Evolutionary conservation across 352 stramenopile species (phyloP).

Genomic region (Phytophthora hybrid): DNA sequence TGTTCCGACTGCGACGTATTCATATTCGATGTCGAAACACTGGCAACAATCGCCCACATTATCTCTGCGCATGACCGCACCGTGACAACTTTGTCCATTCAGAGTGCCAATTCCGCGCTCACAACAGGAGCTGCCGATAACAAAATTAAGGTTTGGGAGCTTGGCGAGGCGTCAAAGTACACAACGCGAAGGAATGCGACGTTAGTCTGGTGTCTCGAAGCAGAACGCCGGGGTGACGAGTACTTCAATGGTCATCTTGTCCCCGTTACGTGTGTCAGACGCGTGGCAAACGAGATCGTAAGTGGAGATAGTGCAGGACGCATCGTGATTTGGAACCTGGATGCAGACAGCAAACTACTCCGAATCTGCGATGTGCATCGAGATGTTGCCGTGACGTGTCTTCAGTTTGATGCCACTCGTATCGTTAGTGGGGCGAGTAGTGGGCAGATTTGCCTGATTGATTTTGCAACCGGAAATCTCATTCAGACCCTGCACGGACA

Average conservation of each 20-base stretch:
- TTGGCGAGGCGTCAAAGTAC: slow-evolving; percentile 34
- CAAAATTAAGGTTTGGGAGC: slow-evolving; percentile 71
- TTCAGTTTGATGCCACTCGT: slow-evolving; percentile 82
- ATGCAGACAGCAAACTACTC: slow-evolving; percentile 68
- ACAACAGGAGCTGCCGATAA: slow-evolving; percentile 69
- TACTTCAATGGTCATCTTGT: slow-evolving; percentile 67
- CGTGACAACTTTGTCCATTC: slow-evolving; percentile 53
- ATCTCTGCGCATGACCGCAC: slow-evolving; percentile 64
- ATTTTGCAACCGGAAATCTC: slow-evolving; percentile 77
- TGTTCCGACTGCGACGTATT: slow-evolving; percentile 81
- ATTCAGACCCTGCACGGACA: slow-evolving; percentile 75
- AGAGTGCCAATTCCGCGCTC: slow-evolving; percentile 55
- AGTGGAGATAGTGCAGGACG: slow-evolving; percentile 69
- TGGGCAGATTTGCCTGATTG: slow-evolving; percentile 71
- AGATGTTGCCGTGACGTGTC: slow-evolving; percentile 58
- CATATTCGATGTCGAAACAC: slow-evolving; percentile 56
- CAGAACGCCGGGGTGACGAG: slow-evolving; percentile 44
- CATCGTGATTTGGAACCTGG: slow-evolving; percentile 77
- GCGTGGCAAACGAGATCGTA: slow-evolving; percentile 76
- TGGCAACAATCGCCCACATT: slow-evolving; percentile 58
- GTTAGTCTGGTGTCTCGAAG: slow-evolving; percentile 51
- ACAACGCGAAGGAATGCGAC: slow-evolving; percentile 47
- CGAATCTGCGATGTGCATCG: slow-evolving; percentile 67
- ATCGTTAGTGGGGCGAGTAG: slow-evolving; percentile 68
- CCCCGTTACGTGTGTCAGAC: slow-evolving; percentile 62